Base-by-base conservation (phyloP, 2,329 filamentous ascomycete genomes). In the Curvularia eragrostidis region DNA sequence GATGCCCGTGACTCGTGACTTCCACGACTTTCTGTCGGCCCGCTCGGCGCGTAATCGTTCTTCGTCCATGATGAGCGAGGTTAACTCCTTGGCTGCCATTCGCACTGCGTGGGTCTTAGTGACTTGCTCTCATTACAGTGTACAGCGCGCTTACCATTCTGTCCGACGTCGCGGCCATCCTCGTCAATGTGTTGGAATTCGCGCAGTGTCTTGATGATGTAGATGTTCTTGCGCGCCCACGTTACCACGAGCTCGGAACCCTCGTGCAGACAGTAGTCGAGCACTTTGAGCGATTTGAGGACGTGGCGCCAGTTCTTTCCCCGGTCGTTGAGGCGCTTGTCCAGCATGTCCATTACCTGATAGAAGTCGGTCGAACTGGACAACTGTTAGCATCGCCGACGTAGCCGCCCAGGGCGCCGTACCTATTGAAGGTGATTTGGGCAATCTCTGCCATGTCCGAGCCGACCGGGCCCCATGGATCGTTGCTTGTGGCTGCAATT, bases 231-330 rank as follows among this genome's bases (percentile, higher is more conserved):
- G 72, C 93, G 90, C 63, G 93, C 93, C 95, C 95, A 99, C 4
- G 94, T 97, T 49, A 99, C 95, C 32, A 97, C 92, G 64, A 97
- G 82, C 79, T 98, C 95, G 0, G 93, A 97, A 47, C 95, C 95
- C 77, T 99, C 95, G 76, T 99, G 95, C 56, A 99, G 84, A 79
- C 93, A 97, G 79, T 99, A 99, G 78, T 99, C 95, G 56, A 98
- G 85, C 52, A 99, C 95, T 78, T 99, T 99, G 67, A 99, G 83
- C 41, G 95, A 96, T 80, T 99, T 99, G 59, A 99, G 82, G 12
- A 99, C 95, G 77, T 99, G 95, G 70, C 95, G 89, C 95, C 95
- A 99, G 77, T 99, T 99, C 84, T 98, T 99, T 74, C 95, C 95
- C 80, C 99, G 98, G 79, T 99, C 95, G 72, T 99, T 99, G 73